Evolutionary conservation across 306 rosid species (phyloP).

Genomic region (Mucuna pruriens): DNA sequence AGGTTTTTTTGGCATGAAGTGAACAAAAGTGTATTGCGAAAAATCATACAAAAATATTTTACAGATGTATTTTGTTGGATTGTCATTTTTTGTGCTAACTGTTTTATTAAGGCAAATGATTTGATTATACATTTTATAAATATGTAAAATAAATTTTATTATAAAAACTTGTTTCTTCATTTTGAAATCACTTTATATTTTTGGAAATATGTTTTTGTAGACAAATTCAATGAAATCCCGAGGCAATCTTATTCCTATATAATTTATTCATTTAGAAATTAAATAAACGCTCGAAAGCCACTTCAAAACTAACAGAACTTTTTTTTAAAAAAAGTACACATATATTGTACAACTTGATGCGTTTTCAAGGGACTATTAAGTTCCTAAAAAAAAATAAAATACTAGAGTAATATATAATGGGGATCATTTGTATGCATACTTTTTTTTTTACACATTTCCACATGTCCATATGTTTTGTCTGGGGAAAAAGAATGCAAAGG

Average conservation of each 20-base stretch:
- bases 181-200: not conserved
- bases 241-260: not conserved
- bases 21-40: not conserved
- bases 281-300: not conserved
- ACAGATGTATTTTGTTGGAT: not conserved
- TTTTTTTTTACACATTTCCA: not conserved
- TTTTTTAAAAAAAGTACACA: not conserved
- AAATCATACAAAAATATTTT: no score
- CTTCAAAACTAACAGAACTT: not conserved
- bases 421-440: not conserved
- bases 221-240: not conserved
- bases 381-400: not conserved
- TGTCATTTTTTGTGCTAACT: not conserved
- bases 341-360: not conserved
- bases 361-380: not conserved
- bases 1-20: no score
- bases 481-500: not conserved
- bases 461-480: not conserved
- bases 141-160: not conserved
- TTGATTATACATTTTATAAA: not conserved
- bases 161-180: not conserved
- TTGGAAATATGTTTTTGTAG: not conserved
- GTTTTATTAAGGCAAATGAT: not conserved
- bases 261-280: not conserved
- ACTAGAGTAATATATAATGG: not conserved